Base-by-base conservation (phyloP, 257 asterid genomes). In the Capsicum rhomboideum region DNA sequence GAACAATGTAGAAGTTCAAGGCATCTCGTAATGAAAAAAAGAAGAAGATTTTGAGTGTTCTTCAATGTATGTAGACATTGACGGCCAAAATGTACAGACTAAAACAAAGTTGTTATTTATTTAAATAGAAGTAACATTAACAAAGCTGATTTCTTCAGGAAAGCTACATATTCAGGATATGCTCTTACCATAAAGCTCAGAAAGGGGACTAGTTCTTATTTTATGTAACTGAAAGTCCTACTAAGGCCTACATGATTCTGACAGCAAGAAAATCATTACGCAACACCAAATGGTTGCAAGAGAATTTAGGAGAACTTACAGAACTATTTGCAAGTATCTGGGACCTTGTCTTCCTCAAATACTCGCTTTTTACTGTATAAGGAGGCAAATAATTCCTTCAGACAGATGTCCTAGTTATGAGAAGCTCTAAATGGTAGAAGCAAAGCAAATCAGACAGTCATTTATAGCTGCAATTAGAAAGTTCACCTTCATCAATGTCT, bases 251-350 rank as follows among this genome's bases (percentile, higher is more conserved):
- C 44, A 75, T 8, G 14, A 52, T 26, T 75, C 81, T 50, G 26
- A 50, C 59, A 8, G n/a, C 29, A 75, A 26, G 61, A 75, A 50
- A 26, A 64, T 11, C 54, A 59, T 31, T 14, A 42, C 6, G 10
- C 59, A 63, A 52, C 40, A 10, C 28, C 66, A 46, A 67, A 23
- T 8, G 20, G 50, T 37, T 54, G 77, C 68, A 79, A 63, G 53
- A 40, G 75, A 67, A 23, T 21, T 67, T 20, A 34, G 10, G 80
- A 84, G 20, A 67, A 84, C 91, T 87, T 84, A 89, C 91, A 75
- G 89, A 89, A 84, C 86, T 83, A 80, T 89, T 89, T 66, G 91
- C 79, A 82, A 85, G 86, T 55, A 89, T 89, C 85, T 89, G 90
- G 67, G 90, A 85, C 86, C 83, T 87, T 52, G 63, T 82, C 85